Conservation (phyloP, 2,329 filamentous ascomycete species). For the Geosmithia putterillii region DNA sequence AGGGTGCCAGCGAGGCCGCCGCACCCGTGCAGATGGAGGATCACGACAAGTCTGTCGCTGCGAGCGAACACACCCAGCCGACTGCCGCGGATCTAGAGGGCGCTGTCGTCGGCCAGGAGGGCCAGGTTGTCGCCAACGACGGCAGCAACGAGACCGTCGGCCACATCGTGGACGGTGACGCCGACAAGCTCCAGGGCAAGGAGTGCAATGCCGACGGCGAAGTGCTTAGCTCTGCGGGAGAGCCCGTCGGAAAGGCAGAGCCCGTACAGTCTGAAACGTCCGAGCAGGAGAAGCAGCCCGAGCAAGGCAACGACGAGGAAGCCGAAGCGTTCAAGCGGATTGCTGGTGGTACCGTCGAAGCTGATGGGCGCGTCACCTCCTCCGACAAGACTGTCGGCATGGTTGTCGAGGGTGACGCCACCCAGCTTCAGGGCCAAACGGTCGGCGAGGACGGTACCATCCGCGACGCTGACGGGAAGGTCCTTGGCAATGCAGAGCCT, state of each 20-base stretch:
- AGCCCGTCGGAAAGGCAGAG: constrained; percentile 56
- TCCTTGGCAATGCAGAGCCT: constrained; percentile 54
- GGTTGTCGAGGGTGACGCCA: constrained; percentile 50
- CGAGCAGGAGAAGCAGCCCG: too few relatives aligned
- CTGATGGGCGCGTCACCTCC: constrained; percentile 38
- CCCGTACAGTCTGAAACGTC: too few relatives aligned
- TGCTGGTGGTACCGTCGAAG: constrained; percentile 38
- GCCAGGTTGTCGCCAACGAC: constrained; percentile 43
- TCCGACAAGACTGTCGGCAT: constrained; percentile 42
- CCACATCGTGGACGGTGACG: constrained; percentile 49
- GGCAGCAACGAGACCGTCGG: constrained; percentile 44
- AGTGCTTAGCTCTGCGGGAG: constrained; percentile 59
- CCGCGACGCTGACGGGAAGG: constrained; percentile 53
- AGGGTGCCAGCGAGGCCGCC: neutral
- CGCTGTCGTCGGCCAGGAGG: constrained; percentile 45
- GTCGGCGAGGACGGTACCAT: constrained; percentile 61
- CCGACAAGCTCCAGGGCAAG: constrained; percentile 51
- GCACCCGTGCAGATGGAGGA: neutral
- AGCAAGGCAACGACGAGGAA: constrained; percentile 29
- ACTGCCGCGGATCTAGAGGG: constrained; percentile 38
- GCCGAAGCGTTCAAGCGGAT: constrained; percentile 45
- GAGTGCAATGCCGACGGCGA: constrained; percentile 54
- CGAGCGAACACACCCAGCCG: constrained; percentile 12
- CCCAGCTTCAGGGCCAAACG: constrained; percentile 48
- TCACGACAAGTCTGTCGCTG: constrained; percentile 4